Evolutionary conservation across 2,329 filamentous ascomycete species (phyloP).

Genomic region (Coleophoma crateriformis): DNA sequence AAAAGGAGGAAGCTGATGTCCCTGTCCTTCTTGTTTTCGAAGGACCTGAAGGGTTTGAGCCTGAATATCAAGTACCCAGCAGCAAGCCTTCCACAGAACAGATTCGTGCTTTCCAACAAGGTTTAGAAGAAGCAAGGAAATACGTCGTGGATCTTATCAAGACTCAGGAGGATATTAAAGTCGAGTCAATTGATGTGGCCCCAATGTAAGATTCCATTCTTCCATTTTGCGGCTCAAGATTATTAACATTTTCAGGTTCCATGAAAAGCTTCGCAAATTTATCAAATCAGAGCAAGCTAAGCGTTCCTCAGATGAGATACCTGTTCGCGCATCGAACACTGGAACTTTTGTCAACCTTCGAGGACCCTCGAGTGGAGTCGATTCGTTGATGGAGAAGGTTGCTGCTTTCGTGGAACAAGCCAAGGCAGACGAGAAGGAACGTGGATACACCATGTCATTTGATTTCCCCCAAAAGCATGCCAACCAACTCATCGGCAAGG

Average conservation of each 20-base stretch:
- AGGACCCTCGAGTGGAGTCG: constrained; percentile 69
- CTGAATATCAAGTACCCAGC: constrained; percentile 49
- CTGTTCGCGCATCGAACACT: constrained; percentile 51
- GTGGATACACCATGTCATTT: constrained; percentile 78
- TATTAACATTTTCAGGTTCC: constrained; percentile 41
- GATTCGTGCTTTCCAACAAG: constrained; percentile 46
- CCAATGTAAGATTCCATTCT: constrained; percentile 36
- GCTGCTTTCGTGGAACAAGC: constrained; percentile 78
- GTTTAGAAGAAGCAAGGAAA: constrained; percentile 48
- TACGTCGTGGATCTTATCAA: constrained; percentile 53
- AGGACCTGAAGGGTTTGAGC: constrained; percentile 44
- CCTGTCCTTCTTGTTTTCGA: constrained; percentile 73
- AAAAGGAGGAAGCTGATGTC: constrained; percentile 50
- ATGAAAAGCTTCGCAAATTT: constrained; percentile 57
- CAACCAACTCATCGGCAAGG: constrained; percentile 73
- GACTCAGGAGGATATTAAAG: constrained; percentile 50
- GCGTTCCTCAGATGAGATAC: constrained; percentile 51
- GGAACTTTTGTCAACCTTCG: constrained; percentile 65
- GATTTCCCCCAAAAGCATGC: constrained; percentile 94
- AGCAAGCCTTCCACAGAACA: constrained; percentile 44
- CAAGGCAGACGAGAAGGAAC: constrained; percentile 88
- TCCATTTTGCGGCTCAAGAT: not conserved
- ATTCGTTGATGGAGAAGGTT: constrained; percentile 68
- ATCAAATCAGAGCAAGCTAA: constrained; percentile 60
- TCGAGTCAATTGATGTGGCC: constrained; percentile 50